Percentiles rank a stretch among this genome's conserved stretches.
Conservation (phyloP, 192 early-diverging fungal genomes). For the Coemansia sp. region DNA sequence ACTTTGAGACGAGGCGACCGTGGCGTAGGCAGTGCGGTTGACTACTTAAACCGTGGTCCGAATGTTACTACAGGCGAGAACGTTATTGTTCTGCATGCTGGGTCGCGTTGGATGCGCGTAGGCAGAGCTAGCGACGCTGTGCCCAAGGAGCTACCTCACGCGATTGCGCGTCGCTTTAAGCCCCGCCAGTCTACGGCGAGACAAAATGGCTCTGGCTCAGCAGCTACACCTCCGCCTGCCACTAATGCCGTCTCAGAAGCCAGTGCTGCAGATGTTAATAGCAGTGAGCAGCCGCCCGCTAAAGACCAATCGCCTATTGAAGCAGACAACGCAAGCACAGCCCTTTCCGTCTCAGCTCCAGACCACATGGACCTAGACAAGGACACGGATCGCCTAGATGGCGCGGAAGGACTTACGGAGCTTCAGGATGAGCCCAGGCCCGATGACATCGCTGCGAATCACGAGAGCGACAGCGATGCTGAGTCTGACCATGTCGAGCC, state of each 20-base stretch:
- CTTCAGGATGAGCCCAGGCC: conserved; percentile 13
- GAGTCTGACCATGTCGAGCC: background rate
- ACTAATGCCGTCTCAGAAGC: background rate
- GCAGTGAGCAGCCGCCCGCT: conserved; percentile 2
- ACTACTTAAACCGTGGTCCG: background rate
- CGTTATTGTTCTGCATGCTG: conserved; percentile 85
- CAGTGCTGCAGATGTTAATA: conserved; percentile 10
- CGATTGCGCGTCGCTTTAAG: conserved; percentile 71
- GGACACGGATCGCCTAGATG: background rate
- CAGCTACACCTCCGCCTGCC: background rate
- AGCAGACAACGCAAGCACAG: background rate
- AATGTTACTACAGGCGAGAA: conserved; percentile 58
- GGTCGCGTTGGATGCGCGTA: conserved; percentile 81
- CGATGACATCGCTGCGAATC: background rate
- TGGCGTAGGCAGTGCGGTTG: conserved; percentile 14
- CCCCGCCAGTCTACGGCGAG: background rate
- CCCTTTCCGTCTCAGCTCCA: background rate
- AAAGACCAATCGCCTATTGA: background rate
- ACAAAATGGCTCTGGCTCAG: background rate
- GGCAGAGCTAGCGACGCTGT: conserved; percentile 83
- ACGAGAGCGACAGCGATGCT: background rate
- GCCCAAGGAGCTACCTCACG: conserved; percentile 76
- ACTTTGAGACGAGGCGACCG: conserved; percentile 32
- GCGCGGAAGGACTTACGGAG: background rate
- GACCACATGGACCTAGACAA: background rate